Conservation (phyloP, 805 yeast genomes). For the Candida coleopterorum region DNA sequence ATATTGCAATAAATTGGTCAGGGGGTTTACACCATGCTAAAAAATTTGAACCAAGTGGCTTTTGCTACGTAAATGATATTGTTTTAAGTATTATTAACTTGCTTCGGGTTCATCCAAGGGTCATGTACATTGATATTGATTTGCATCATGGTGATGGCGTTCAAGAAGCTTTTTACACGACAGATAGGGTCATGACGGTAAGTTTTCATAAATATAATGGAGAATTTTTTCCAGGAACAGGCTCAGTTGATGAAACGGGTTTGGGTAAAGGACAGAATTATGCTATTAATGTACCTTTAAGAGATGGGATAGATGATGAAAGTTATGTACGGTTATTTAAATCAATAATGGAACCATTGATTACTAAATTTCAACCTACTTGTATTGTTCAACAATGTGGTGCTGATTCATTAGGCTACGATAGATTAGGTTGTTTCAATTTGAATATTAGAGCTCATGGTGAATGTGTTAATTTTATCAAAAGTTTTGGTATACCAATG, state of each 20-base stretch:
- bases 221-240: slow-evolving; percentile 96
- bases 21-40: slow-evolving; percentile 98
- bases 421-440: slow-evolving; percentile 90
- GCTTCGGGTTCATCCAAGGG: slow-evolving; percentile 85
- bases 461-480: slow-evolving; percentile 86
- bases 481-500: slow-evolving; percentile 86
- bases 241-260: slow-evolving; percentile 85
- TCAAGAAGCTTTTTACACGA: slow-evolving; percentile 91
- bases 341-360: slow-evolving; percentile 84
- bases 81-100: slow-evolving; percentile 83
- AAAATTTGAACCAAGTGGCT: slow-evolving; percentile 90
- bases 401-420: slow-evolving; percentile 92
- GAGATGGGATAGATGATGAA: slow-evolving; percentile 95
- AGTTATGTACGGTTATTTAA: slow-evolving; percentile 72
- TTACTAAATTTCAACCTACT: slow-evolving; percentile 87
- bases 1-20: slow-evolving; percentile 93
- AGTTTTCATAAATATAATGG: slow-evolving; percentile 93
- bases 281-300: slow-evolving; percentile 84
- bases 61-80: slow-evolving; percentile 92
- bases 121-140: slow-evolving; percentile 89
- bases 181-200: slow-evolving; percentile 95
- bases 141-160: slow-evolving; percentile 98
- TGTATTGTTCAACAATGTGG: slow-evolving; percentile 96
- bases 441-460: slow-evolving; percentile 91
- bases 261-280: slow-evolving; percentile 85